Conservation (phyloP, 768 basidiomycete species). For the Trametes gibbosa region DNA sequence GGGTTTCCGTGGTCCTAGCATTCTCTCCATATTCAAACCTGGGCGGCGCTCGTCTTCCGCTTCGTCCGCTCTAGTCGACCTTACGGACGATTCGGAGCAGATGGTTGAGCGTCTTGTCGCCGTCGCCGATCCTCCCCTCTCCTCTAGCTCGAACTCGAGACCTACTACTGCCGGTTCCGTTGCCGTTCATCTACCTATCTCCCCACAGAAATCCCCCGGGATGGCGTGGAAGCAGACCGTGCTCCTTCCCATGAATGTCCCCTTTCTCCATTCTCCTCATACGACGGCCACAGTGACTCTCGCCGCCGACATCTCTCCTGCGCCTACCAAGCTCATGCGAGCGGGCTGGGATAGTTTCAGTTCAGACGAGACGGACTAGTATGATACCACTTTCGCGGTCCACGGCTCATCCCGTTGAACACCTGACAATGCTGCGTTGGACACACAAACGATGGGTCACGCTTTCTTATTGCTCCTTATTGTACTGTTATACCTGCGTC, state of each 20-base stretch:
- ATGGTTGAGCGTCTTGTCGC: conserved; percentile 26
- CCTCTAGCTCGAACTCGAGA: conserved; percentile 7
- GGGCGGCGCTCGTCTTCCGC: conserved; percentile 17
- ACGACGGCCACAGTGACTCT: conserved; percentile 16
- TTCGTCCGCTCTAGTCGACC: conserved; percentile 15
- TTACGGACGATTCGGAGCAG: conserved; percentile 22
- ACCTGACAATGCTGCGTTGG: conserved; percentile 19
- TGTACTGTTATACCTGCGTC: conserved; percentile 18
- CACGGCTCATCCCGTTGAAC: neutral
- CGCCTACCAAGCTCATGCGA: conserved; percentile 18
- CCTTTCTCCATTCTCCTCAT: conserved; percentile 7
- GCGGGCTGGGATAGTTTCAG: conserved; percentile 22
- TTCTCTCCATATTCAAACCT: conserved; percentile 14
- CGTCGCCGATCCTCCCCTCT: conserved; percentile 10
- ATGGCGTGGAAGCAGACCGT: conserved; percentile 27
- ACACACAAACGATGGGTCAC: conserved; percentile 16
- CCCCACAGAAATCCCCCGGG: conserved; percentile 23
- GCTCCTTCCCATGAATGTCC: conserved; percentile 18
- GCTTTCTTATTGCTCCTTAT: conserved; percentile 25
- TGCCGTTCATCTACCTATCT: neutral
- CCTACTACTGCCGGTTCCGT: conserved; percentile 11
- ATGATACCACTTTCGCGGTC: neutral
- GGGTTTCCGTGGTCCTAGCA: conserved; percentile 18
- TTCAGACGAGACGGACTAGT: conserved; percentile 21
- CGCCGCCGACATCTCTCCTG: conserved; percentile 17